Conservation (phyloP, 495 filamentous ascomycete genomes). For the Amphirosellinia nigrospora region DNA sequence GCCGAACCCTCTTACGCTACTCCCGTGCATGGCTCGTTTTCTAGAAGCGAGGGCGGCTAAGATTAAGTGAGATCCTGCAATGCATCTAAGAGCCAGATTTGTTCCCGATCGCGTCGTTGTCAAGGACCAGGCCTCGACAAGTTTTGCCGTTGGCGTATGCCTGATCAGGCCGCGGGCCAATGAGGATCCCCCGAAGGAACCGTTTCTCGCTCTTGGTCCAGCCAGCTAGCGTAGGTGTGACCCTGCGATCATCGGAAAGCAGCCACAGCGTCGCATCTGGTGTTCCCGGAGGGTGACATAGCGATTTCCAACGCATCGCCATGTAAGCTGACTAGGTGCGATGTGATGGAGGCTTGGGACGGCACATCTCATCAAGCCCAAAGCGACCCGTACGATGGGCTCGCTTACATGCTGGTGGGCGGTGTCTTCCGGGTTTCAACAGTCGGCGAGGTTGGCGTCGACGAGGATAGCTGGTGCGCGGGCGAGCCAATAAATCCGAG, state of each 20-base stretch:
- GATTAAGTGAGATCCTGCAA: slow-evolving; percentile 45
- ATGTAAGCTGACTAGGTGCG: slow-evolving; percentile 33
- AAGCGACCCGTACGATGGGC: slow-evolving; percentile 17
- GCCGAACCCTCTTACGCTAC: slow-evolving; percentile 20
- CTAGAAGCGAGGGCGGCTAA: slow-evolving; percentile 22
- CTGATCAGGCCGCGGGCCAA: slow-evolving; percentile 31
- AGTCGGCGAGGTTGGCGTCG: slow-evolving; percentile 29
- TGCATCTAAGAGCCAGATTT: slow-evolving; percentile 41
- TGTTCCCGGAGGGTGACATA: slow-evolving; percentile 37
- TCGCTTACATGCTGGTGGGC: slow-evolving; percentile 27
- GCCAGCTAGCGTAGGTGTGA: slow-evolving; percentile 5
- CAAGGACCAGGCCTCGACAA: slow-evolving; percentile 39
- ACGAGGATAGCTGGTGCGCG: slow-evolving; percentile 25
- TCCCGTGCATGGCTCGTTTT: slow-evolving; percentile 18
- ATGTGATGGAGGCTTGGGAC: slow-evolving; percentile 20
- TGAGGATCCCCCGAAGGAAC: slow-evolving; percentile 27
- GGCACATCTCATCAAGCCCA: slow-evolving; percentile 21
- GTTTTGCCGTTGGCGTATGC: slow-evolving; percentile 21
- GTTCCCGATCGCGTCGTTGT: slow-evolving; percentile 39
- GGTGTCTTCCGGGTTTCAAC: slow-evolving; percentile 27
- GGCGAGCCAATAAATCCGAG: slow-evolving; percentile 40
- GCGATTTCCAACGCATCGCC: slow-evolving; percentile 39
- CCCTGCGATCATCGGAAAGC: slow-evolving; percentile 35
- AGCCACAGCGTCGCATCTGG: slow-evolving; percentile 43
- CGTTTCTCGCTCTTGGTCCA: slow-evolving; percentile 8